Evolutionary conservation across 2,329 filamentous ascomycete genomes (phyloP), one percentile per base, ranked within the genome.

Genomic region (Lithohypha guttulata): DNA sequence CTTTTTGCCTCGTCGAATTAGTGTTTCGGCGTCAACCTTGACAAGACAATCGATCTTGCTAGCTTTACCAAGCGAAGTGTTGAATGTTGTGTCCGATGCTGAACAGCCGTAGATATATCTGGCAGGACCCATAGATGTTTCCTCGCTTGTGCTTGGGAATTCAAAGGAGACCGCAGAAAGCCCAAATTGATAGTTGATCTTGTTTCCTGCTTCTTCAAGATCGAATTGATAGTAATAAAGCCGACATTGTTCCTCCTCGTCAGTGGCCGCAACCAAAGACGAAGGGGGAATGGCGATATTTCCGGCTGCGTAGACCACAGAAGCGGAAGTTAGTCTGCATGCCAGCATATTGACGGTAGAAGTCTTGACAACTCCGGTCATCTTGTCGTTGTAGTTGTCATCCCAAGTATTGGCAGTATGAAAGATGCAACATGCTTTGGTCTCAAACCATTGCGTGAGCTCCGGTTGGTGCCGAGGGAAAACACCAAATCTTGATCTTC

Each of bases 321-420:
- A 72, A 0, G 76, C 74, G 2, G 76, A 79, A 1, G 77, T 83
- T 28, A 82, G 61, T 3, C 80, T 71, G 47, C 79, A 83, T 2
- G 71, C 73, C 1, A 84, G 62, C 51, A 84, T 69, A 50, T 78
- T 76, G 3, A 83, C 74, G 1, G 65, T 60, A 11, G 51, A 51
- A 0, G 63, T 50, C 42, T 60, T 49, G 46, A 49, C 6, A 29
- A 31, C 14, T 20, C 45, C 27, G 39, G 60, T 43, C 8, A 53
- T 51, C 14, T 46, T 43, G n/a, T 54, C 47, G 1, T 51, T 18
- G 11, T 58, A 44, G 2, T 55, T 46, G 3, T 69, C 66, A 37
- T 82, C 76, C 80, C 79, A 84, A 2, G 73, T 73, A 48, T 81
- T 83, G 1, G 77, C 79, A 0, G 78, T 81, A 50, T 84, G 80